phyloP scores from a whole-genome alignment of 192 early-diverging fungal species.

The Rhizophagus clarus region DNA sequence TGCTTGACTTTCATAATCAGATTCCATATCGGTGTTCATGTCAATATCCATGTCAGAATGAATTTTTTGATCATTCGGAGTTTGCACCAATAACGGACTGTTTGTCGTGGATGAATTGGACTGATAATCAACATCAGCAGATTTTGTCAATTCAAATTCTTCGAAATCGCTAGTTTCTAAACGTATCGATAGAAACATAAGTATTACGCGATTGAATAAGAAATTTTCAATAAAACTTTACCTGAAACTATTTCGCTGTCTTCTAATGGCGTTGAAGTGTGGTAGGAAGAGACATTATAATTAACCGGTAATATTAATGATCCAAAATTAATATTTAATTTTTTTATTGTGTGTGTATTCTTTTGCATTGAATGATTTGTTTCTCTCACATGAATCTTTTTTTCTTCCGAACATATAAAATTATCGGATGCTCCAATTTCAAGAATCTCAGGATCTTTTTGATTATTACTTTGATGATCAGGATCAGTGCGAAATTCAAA shows the following conservation, averaged over 20 bases:
- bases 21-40: neutral
- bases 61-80: neutral
- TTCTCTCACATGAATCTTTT: neutral
- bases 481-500: constrained; percentile 17
- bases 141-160: neutral
- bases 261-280: neutral
- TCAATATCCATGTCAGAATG: neutral
- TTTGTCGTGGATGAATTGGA: neutral
- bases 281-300: neutral
- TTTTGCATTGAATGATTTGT: neutral
- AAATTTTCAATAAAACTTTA: neutral
- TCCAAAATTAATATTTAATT: neutral
- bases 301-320: neutral
- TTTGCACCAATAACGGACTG: neutral
- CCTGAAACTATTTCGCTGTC: neutral
- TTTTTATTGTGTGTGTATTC: neutral
- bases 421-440: neutral
- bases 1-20: neutral
- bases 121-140: neutral
- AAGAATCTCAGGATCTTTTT: neutral
- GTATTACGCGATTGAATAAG: neutral
- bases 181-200: neutral
- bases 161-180: neutral
- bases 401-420: neutral
- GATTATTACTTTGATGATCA: neutral